phyloP scores from a whole-genome alignment of 2,329 filamentous ascomycete species.

The Trichoderma sp. region DNA sequence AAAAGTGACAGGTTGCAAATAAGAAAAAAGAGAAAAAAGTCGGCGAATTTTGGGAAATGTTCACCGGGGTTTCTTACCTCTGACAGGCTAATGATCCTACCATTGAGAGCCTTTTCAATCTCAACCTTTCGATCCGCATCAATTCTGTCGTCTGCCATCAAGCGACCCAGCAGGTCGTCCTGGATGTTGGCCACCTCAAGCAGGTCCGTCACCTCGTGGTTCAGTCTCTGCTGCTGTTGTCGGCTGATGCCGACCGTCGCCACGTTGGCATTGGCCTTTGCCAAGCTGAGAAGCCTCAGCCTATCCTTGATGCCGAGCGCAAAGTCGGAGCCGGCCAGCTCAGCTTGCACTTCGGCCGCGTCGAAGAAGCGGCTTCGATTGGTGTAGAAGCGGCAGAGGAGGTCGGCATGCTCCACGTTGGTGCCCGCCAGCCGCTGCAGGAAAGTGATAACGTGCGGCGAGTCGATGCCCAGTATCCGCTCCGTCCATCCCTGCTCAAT shows the following conservation, averaged over 20 bases:
- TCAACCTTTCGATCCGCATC: conserved; percentile 61
- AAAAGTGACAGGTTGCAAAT: background rate
- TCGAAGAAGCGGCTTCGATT: conserved; percentile 82
- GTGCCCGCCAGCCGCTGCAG: conserved; percentile 73
- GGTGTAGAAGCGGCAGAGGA: conserved; percentile 90
- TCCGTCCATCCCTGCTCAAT: conserved; percentile 81
- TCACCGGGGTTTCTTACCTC: conserved; percentile 57
- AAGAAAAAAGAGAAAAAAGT: too few species aligned
- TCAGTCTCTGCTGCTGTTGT: conserved; percentile 79
- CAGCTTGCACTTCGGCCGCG: conserved; percentile 81
- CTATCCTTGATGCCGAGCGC: conserved; percentile 76
- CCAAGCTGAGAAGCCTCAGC: conserved; percentile 85
- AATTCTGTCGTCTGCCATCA: conserved; percentile 73
- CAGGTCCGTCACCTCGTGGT: conserved; percentile 81
- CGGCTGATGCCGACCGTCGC: conserved; percentile 74
- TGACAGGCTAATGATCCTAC: conserved; percentile 74
- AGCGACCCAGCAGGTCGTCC: conserved; percentile 80
- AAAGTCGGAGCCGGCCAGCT: conserved; percentile 83
- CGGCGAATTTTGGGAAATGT: background rate
- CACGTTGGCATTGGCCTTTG: conserved; percentile 89
- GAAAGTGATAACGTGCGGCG: conserved; percentile 83
- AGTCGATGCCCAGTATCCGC: conserved; percentile 80
- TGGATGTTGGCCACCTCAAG: conserved; percentile 95
- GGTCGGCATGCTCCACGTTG: conserved; percentile 77
- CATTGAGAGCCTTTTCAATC: conserved; percentile 70